These are phyloP conservation scores for Erigeron canadensis DNA, from an alignment of 129 eudicot genomes.

Conservation along the genomic window DNA sequence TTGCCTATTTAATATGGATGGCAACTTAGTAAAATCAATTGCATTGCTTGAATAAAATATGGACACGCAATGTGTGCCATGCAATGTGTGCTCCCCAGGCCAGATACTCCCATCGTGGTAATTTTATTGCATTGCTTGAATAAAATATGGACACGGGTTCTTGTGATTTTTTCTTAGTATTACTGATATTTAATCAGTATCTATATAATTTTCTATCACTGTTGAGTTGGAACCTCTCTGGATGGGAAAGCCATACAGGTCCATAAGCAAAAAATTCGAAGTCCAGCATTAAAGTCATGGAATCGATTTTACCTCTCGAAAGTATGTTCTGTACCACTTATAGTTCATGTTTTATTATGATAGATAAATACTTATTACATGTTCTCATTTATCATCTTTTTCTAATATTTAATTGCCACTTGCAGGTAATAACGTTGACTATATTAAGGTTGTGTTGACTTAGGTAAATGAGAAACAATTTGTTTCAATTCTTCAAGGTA, in stretches of 20 bases:
- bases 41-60: no score
- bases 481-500: conserved; percentile 65
- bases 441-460: conserved; percentile 26
- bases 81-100: conserved; percentile 84
- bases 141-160: not conserved
- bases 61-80: no score
- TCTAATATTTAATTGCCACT: conserved; percentile 58
- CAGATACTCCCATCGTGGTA: conserved; percentile 86
- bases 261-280: no score
- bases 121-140: conserved; percentile 13
- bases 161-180: not conserved
- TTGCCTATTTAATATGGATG: no score
- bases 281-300: no score
- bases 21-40: no score
- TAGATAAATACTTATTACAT: not conserved
- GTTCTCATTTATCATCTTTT: conserved; percentile 6
- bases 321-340: conserved; percentile 58
- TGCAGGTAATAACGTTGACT: conserved; percentile 40
- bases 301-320: conserved; percentile 21
- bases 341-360: not conserved
- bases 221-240: no score
- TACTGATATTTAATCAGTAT: no score
- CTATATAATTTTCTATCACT: no score
- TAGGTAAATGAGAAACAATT: conserved; percentile 58
- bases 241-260: no score